phyloP scores from a whole-genome alignment of 768 basidiomycete genomes.

The Psilocybe cubensis region DNA sequence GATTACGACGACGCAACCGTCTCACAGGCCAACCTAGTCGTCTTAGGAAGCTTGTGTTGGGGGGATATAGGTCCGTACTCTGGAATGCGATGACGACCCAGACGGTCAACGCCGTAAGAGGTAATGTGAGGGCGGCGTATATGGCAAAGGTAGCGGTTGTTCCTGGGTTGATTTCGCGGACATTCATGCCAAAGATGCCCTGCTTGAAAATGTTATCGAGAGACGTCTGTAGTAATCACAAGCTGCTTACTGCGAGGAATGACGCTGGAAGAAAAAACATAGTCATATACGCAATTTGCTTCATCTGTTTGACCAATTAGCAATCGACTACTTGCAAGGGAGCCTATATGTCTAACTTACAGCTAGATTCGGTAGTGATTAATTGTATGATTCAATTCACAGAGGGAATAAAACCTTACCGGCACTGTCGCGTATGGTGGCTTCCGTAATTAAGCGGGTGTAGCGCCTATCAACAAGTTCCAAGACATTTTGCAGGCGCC shows the following conservation, averaged over 20 bases:
- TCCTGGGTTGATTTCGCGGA: slow-evolving; percentile 42
- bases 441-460: slow-evolving; percentile 57
- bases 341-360: slow-evolving; percentile 11
- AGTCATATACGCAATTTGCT: slow-evolving; percentile 62
- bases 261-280: slow-evolving; percentile 66
- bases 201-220: slow-evolving; percentile 18
- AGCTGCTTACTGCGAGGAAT: slow-evolving; percentile 46
- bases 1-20: slow-evolving; percentile 5
- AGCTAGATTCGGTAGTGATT: slow-evolving; percentile 12
- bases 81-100: slow-evolving; percentile 61
- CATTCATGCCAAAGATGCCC: slow-evolving; percentile 66
- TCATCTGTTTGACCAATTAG: slow-evolving; percentile 38
- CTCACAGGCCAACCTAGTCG: slow-evolving; percentile 27
- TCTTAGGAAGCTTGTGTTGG: slow-evolving; percentile 15
- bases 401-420: slow-evolving; percentile 31
- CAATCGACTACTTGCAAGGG: background rate
- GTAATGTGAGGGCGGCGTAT: slow-evolving; percentile 46
- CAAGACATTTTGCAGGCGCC: slow-evolving; percentile 55
- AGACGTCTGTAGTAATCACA: background rate
- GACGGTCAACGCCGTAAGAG: slow-evolving; percentile 48
- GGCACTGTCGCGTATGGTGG: slow-evolving; percentile 51
- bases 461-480: slow-evolving; percentile 55
- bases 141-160: slow-evolving; percentile 41
- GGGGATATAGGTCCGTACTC: slow-evolving; percentile 37
- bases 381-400: background rate